These are phyloP conservation scores for Neofusicoccum kwambonambiense DNA, from an alignment of 2,329 filamentous ascomycete genomes.

Conservation along the genomic window DNA sequence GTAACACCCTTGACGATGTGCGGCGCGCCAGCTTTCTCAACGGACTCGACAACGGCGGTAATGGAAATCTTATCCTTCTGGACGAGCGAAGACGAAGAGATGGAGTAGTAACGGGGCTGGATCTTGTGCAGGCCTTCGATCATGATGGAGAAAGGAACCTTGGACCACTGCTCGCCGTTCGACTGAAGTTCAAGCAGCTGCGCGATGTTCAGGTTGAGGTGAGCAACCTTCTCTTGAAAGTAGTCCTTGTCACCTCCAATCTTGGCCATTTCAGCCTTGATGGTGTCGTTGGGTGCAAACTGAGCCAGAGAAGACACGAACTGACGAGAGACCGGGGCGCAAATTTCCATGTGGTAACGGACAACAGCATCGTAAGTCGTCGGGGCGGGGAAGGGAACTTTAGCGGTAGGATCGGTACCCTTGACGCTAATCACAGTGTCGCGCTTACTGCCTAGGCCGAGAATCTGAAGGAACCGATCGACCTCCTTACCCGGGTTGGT, in stretches of 20 bases:
- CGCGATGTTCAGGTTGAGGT: constrained; percentile 84
- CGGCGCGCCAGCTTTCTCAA: constrained; percentile 71
- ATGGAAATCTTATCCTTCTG: constrained; percentile 95
- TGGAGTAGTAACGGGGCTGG: constrained; percentile 98
- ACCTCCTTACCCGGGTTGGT: constrained; percentile 92
- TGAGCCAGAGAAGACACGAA: constrained; percentile 83
- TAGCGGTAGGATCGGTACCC: constrained; percentile 88
- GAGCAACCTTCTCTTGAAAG: constrained; percentile 81
- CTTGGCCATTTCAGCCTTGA: constrained; percentile 84
- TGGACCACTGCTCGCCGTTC: constrained; percentile 73
- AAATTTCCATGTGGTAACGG: constrained; percentile 96
- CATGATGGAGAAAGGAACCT: constrained; percentile 88
- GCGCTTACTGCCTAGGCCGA: constrained; percentile 74
- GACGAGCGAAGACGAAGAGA: constrained; percentile 92
- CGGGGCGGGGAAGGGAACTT: constrained; percentile 95
- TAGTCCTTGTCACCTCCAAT: constrained; percentile 93
- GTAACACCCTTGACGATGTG: constrained; percentile 89
- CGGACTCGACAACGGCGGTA: constrained; percentile 88
- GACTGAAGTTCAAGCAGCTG: constrained; percentile 74
- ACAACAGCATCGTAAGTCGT: constrained; percentile 93
- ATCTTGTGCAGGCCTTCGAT: constrained; percentile 94
- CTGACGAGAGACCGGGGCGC: constrained; percentile 92
- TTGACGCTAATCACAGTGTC: constrained; percentile 84
- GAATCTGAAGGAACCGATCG: constrained; percentile 78
- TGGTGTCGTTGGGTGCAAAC: constrained; percentile 81